Conservation (phyloP, 2,329 filamentous ascomycete species). For the Blumeria hordei region DNA sequence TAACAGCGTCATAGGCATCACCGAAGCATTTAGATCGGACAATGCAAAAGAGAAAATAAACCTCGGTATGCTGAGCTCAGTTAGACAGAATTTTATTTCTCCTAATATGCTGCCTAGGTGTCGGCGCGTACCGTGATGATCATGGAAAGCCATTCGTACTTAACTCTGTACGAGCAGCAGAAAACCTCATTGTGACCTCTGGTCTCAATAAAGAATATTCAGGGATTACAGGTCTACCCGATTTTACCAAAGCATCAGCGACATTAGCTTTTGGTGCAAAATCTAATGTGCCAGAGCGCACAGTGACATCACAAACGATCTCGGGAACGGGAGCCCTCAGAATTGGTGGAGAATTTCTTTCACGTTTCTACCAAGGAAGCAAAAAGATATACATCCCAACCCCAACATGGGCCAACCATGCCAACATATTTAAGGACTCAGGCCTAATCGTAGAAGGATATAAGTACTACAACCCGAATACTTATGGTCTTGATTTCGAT, state of each 20-base stretch:
- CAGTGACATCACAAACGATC: conserved; percentile 92
- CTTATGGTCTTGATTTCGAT: conserved; percentile 91
- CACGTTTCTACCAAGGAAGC: conserved; percentile 69
- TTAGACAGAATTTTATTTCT: too few species aligned
- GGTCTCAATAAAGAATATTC: conserved; percentile 92
- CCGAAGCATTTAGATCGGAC: conserved; percentile 97
- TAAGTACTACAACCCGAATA: conserved; percentile 97
- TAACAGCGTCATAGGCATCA: conserved; percentile 37
- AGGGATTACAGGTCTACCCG: conserved; percentile 83
- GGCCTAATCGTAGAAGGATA: conserved; percentile 85
- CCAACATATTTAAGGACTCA: conserved; percentile 82
- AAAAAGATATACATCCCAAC: conserved; percentile 95
- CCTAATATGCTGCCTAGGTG: conserved; percentile 28
- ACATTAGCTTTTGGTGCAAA: conserved; percentile 72
- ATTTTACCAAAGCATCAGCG: conserved; percentile 82
- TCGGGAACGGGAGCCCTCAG: conserved; percentile 90
- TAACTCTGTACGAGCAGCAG: conserved; percentile 71
- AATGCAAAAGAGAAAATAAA: conserved; percentile 91
- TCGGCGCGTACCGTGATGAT: conserved; percentile 96
- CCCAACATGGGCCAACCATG: conserved; percentile 97
- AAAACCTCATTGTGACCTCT: conserved; percentile 59
- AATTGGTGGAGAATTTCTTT: conserved; percentile 80
- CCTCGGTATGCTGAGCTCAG: conserved; percentile 37
- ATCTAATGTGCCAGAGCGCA: conserved; percentile 50
- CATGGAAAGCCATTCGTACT: conserved; percentile 95